These are phyloP conservation scores for Lyophyllum atratum DNA, from an alignment of 768 basidiomycete species.

Conservation along the genomic window DNA sequence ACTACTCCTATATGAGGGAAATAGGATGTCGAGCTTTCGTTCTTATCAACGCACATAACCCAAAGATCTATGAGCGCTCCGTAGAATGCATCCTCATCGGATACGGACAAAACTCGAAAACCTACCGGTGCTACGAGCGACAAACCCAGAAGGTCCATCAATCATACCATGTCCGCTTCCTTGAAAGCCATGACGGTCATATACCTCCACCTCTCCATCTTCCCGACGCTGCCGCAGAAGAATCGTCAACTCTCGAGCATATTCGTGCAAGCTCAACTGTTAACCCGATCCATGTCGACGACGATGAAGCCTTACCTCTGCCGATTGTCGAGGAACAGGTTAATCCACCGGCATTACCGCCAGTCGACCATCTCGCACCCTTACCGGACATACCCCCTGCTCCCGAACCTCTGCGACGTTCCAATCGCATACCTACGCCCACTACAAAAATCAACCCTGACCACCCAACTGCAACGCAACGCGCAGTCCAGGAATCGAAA, in stretches of 20 bases:
- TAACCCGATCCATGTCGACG: too few species aligned
- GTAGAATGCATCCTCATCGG: slow-evolving; percentile 40
- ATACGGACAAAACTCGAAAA: slow-evolving; percentile 33
- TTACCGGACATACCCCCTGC: too few species aligned
- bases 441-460: not conserved
- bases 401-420: too few species aligned
- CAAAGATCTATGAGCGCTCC: slow-evolving; percentile 21
- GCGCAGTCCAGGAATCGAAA: not conserved
- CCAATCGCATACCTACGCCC: not conserved
- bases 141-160: slow-evolving; percentile 15
- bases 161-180: slow-evolving; percentile 27
- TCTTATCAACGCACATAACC: slow-evolving; percentile 31
- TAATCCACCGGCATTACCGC: too few species aligned
- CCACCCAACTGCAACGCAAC: not conserved
- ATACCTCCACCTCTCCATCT: not conserved
- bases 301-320: too few species aligned
- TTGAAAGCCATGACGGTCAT: slow-evolving; percentile 22
- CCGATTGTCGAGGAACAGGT: too few species aligned
- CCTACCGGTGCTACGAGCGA: slow-evolving; percentile 31
- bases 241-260: not conserved
- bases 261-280: too few species aligned
- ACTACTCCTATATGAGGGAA: slow-evolving; percentile 30
- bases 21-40: slow-evolving; percentile 37
- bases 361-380: too few species aligned
- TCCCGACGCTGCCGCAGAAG: too few species aligned